Conservation (phyloP, 1,284 basidiomycete species). For the Tilletia walkeri region DNA sequence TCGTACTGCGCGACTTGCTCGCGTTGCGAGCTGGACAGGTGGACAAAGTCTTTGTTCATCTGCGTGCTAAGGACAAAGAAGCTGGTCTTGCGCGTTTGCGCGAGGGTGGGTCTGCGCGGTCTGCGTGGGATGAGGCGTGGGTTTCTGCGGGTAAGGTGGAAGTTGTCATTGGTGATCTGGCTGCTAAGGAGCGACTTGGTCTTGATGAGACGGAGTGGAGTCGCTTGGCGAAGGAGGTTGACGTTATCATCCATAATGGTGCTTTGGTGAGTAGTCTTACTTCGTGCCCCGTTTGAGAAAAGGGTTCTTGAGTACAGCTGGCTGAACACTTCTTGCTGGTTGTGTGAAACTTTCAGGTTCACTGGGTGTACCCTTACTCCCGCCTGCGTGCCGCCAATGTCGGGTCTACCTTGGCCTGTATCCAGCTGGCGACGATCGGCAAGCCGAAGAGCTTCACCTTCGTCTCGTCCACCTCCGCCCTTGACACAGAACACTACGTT, state of each 20-base stretch:
- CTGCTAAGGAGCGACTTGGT: conserved; percentile 70
- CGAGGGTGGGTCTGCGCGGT: conserved; percentile 75
- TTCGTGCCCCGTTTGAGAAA: background rate
- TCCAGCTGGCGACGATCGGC: conserved; percentile 72
- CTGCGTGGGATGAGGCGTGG: conserved; percentile 94
- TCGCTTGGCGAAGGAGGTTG: conserved; percentile 70
- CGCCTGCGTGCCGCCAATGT: conserved; percentile 90
- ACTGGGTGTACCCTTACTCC: conserved; percentile 98
- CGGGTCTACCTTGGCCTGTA: conserved; percentile 76
- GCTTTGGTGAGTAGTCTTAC: conserved; percentile 70
- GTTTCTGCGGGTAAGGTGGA: conserved; percentile 69
- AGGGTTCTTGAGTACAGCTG: no score
- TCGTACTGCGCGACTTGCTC: conserved; percentile 81
- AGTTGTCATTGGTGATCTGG: conserved; percentile 84
- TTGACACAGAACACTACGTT: conserved; percentile 89
- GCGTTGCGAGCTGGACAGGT: conserved; percentile 64
- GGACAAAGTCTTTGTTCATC: conserved; percentile 83
- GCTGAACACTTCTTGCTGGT: background rate
- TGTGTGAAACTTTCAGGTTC: conserved; percentile 64
- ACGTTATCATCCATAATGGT: conserved; percentile 90
- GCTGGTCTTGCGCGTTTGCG: conserved; percentile 72
- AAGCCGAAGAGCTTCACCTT: conserved; percentile 84
- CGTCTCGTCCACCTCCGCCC: conserved; percentile 87
- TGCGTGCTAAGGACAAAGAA: conserved; percentile 70
- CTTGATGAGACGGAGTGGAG: conserved; percentile 69